Conservation (phyloP, 1,284 basidiomycete species). For the Malassezia caprae region DNA sequence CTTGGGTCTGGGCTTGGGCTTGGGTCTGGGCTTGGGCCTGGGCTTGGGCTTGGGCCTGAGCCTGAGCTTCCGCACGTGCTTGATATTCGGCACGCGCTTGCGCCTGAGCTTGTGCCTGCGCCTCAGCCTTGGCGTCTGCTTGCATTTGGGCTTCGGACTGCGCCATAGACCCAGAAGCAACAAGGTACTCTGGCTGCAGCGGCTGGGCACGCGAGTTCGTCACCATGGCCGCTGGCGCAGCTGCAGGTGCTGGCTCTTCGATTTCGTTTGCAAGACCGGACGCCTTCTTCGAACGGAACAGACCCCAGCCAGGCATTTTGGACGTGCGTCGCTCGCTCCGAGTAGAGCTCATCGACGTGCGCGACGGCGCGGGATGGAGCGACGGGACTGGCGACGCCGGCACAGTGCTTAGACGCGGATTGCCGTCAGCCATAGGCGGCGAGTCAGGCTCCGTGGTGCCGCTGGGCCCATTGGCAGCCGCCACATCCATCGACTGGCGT, state of each 20-base stretch:
- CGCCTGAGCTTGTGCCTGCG: background rate
- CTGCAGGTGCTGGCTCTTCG: background rate
- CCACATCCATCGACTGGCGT: background rate
- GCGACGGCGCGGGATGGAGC: background rate
- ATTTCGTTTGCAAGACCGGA: background rate
- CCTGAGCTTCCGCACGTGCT: background rate
- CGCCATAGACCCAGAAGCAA: background rate
- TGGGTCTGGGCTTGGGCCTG: background rate
- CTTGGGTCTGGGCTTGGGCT: background rate
- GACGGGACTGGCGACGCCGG: background rate
- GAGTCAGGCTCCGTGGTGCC: background rate
- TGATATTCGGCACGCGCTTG: background rate
- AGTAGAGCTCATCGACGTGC: background rate
- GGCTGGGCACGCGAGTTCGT: background rate
- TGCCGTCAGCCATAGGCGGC: background rate
- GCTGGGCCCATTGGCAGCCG: background rate
- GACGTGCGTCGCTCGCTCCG: background rate
- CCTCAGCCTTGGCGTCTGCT: background rate
- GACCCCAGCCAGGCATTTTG: background rate
- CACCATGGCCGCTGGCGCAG: background rate
- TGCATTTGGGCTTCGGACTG: background rate
- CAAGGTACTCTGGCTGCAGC: background rate
- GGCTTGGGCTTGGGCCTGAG: background rate
- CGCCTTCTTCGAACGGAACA: background rate
- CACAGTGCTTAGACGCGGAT: background rate